Conservation (phyloP, 192 early-diverging fungal genomes). For the Allomyces macrogynus region DNA sequence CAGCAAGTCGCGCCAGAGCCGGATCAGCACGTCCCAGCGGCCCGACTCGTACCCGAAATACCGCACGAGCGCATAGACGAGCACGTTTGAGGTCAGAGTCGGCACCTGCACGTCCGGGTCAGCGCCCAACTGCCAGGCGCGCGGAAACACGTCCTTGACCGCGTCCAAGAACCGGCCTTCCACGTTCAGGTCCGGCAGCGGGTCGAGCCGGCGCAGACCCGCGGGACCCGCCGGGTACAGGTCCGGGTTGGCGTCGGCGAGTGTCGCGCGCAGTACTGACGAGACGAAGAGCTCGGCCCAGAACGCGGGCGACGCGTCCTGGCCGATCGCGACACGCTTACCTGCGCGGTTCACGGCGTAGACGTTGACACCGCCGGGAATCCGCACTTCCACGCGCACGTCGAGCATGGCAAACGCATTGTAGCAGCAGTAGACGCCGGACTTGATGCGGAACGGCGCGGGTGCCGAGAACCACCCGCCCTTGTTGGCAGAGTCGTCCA, state of each 20-base stretch:
- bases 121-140: constrained; percentile 83
- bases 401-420: constrained; percentile 95
- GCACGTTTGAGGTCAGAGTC: constrained; percentile 67
- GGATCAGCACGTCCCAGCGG: constrained; percentile 55
- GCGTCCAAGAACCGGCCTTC: constrained; percentile 75
- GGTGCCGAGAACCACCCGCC: constrained; percentile 19
- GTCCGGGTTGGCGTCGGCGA: constrained; percentile 14
- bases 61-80: constrained; percentile 69
- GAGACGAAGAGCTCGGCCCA: constrained; percentile 87
- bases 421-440: constrained; percentile 77
- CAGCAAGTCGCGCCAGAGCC: constrained; percentile 50
- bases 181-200: constrained; percentile 45
- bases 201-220: constrained; percentile 76
- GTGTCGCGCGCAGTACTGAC: constrained; percentile 43
- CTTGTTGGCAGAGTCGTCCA: constrained; percentile 27
- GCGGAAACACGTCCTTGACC: constrained; percentile 59
- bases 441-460: constrained; percentile 39
- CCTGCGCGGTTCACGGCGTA: constrained; percentile 50
- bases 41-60: constrained; percentile 66
- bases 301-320: constrained; percentile 23
- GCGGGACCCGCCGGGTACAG: constrained; percentile 75
- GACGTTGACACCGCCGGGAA: constrained; percentile 91
- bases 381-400: constrained; percentile 92
- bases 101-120: constrained; percentile 89
- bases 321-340: constrained; percentile 5